Evolutionary conservation across 2,329 filamentous ascomycete species (phyloP), one percentile per base, ranked within the genome.

Genomic region (Biscogniauxia mediterranea): DNA sequence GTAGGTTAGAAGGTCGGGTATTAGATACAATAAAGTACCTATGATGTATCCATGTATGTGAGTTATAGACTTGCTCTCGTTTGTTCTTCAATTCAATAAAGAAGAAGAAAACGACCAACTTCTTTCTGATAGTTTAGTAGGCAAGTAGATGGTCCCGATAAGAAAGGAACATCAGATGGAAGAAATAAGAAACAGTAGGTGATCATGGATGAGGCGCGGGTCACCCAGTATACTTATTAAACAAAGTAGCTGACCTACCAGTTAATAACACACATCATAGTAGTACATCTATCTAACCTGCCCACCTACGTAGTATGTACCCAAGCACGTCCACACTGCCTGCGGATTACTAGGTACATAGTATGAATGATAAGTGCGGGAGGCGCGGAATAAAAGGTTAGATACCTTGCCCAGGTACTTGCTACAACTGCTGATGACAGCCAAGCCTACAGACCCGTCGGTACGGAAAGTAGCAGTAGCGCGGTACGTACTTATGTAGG

Each of bases 401-500:
- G 28, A 13, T 32, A 32, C 28, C 11, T 13, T 32, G 28, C 28
- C 28, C 7, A 32, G 28, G 28, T 32, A 32, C 28, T 6, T 32
- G 28, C 28, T 32, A 15, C 32, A 4, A 15, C 7, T 46, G 57
- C 58, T 65, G 62, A 64, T 66, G 63, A 66, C 57, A 62, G 64
- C 64, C 64, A 65, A 65, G 64, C 62, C 59, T 23, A 60, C 46
- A 46, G 38, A 46, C 17, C 38, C 38, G 38, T 46, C 38, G 15
- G 38, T 46, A 46, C 38, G 38, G 38, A 46, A 46, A 46, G 38
- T 17, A 46, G 38, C 38, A 46, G 38, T 46, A 46, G 38, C 38
- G 38, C 11, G 38, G 38, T 46, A 46, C 38, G 5, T 46, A 46
- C 38, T 5, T n/a, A n/a, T 5, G 38, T 46, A n/a, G 38, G 38